Evolutionary conservation across 495 filamentous ascomycete genomes (phyloP).

Genomic region (Parathielavia hyrcaniae): DNA sequence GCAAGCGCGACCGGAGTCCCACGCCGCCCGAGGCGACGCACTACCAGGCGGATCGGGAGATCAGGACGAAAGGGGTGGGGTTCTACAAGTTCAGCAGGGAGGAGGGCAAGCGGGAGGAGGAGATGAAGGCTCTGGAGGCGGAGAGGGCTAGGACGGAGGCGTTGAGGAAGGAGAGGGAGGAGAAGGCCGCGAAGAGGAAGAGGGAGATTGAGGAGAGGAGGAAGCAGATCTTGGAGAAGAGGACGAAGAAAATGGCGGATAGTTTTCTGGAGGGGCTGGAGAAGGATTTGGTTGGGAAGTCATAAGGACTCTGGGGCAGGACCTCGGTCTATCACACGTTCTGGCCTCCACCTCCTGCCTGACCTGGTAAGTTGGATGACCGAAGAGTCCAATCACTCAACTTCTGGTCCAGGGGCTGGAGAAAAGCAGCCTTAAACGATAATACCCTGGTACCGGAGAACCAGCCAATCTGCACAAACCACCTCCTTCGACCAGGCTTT

Average conservation of each 20-base stretch:
- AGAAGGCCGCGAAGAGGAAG: slow-evolving; percentile 36
- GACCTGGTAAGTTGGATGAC: too few relatives aligned
- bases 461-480: too few relatives aligned
- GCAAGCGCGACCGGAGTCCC: slow-evolving; percentile 62
- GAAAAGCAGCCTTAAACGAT: too few relatives aligned
- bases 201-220: slow-evolving; percentile 50
- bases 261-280: slow-evolving; percentile 59
- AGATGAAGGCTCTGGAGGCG: slow-evolving; percentile 68
- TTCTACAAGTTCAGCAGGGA: slow-evolving; percentile 82
- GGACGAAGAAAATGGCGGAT: slow-evolving; percentile 64
- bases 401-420: too few relatives aligned
- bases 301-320: neutral
- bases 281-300: slow-evolving; percentile 21
- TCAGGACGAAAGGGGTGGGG: slow-evolving; percentile 78
- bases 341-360: too few relatives aligned
- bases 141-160: slow-evolving; percentile 64
- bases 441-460: too few relatives aligned
- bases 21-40: slow-evolving; percentile 75
- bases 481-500: too few relatives aligned
- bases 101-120: slow-evolving; percentile 52
- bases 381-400: too few relatives aligned
- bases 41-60: slow-evolving; percentile 77
- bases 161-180: slow-evolving; percentile 50
- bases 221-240: slow-evolving; percentile 47
- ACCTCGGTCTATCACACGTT: too few relatives aligned